These are phyloP conservation scores for Microsporum ferrugineum DNA, from an alignment of 2,329 filamentous ascomycete genomes.

Conservation along the genomic window DNA sequence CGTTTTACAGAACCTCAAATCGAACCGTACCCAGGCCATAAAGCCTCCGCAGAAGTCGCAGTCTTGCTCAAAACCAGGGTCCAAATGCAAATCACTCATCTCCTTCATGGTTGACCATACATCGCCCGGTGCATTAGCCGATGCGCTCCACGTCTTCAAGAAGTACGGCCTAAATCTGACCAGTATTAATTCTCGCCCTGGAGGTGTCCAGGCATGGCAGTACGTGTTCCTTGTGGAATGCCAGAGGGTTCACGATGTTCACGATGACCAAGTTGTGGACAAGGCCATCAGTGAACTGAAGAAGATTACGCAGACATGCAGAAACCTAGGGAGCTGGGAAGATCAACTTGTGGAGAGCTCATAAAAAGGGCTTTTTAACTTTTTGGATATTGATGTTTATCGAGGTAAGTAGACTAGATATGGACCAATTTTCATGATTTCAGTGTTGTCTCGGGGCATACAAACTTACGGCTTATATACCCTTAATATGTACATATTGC, in stretches of 20 bases:
- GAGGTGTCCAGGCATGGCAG: slow-evolving; percentile 63
- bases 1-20: slow-evolving; percentile 29
- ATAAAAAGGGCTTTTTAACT: neutral
- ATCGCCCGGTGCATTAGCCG: slow-evolving; percentile 68
- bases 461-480: no score
- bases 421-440: neutral
- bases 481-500: no score
- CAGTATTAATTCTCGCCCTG: slow-evolving; percentile 79
- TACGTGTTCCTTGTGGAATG: slow-evolving; percentile 96
- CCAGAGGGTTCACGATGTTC: slow-evolving; percentile 40
- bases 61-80: neutral
- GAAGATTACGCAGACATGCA: slow-evolving; percentile 29
- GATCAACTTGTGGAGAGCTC: slow-evolving; percentile 19
- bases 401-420: neutral
- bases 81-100: slow-evolving; percentile 55
- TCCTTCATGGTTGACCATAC: slow-evolving; percentile 73
- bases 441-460: no score
- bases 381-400: neutral
- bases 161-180: slow-evolving; percentile 66
- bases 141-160: slow-evolving; percentile 69
- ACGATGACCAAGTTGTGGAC: slow-evolving; percentile 22
- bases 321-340: slow-evolving; percentile 32
- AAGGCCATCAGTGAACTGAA: slow-evolving; percentile 25
- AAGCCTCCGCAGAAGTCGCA: neutral
- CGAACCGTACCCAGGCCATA: slow-evolving; percentile 16